Conservation (phyloP, 2,329 filamentous ascomycete species). For the Colletotrichum karsti region DNA sequence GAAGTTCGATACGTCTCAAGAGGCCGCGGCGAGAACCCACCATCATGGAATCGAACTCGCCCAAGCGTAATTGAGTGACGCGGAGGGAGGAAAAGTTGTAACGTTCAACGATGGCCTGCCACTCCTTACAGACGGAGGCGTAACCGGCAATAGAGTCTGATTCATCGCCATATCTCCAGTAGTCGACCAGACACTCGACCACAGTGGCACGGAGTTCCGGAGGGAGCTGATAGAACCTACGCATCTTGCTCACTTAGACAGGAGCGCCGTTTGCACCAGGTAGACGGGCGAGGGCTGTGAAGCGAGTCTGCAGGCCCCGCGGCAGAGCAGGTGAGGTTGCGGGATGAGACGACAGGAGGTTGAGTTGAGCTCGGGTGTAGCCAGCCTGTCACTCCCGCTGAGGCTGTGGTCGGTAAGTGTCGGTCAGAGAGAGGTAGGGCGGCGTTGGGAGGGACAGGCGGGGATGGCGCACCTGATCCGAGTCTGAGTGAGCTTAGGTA, state of each 20-base stretch:
- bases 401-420: slow-evolving; percentile 26
- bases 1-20: slow-evolving; percentile 32
- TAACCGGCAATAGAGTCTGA: slow-evolving; percentile 29
- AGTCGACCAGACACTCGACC: slow-evolving; percentile 26
- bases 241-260: slow-evolving; percentile 17
- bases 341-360: slow-evolving; percentile 28
- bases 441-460: slow-evolving; percentile 14
- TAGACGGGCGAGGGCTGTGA: neutral
- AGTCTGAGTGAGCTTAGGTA: neutral
- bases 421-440: slow-evolving; percentile 23
- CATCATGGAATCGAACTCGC: slow-evolving; percentile 32
- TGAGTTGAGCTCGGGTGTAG: slow-evolving; percentile 25
- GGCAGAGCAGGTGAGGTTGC: slow-evolving; percentile 15
- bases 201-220: slow-evolving; percentile 28
- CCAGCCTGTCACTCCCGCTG: slow-evolving; percentile 17
- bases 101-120: slow-evolving; percentile 35
- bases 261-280: slow-evolving; percentile 13
- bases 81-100: slow-evolving; percentile 33
- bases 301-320: slow-evolving; percentile 4
- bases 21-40: slow-evolving; percentile 30
- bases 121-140: slow-evolving; percentile 36
- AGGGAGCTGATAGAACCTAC: slow-evolving; percentile 18
- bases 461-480: slow-evolving; percentile 25
- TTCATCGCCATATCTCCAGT: slow-evolving; percentile 29
- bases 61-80: slow-evolving; percentile 28